These are phyloP conservation scores for Moesziomyces sp. DNA, from an alignment of 1,284 basidiomycete genomes.

Conservation along the genomic window DNA sequence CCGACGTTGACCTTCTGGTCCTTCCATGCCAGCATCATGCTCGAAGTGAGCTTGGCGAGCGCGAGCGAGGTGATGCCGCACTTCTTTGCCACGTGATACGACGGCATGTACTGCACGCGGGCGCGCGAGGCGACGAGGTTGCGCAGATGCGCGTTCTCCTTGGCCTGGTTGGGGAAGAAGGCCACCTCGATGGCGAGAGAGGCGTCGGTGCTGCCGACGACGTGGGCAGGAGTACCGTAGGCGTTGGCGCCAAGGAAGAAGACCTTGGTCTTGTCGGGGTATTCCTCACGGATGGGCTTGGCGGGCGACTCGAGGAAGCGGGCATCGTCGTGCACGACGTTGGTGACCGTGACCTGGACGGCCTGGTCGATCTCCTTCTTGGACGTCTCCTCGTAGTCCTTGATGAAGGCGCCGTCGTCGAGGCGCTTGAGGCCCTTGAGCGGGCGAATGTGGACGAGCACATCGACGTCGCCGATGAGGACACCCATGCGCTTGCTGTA, in stretches of 20 bases:
- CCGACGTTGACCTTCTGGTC: slow-evolving; percentile 86
- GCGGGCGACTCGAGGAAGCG: slow-evolving; percentile 74
- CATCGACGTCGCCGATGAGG: slow-evolving; percentile 78
- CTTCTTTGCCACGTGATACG: slow-evolving; percentile 53
- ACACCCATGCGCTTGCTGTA: slow-evolving; percentile 93
- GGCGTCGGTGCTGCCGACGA: slow-evolving; percentile 75
- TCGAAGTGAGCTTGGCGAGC: slow-evolving; percentile 89
- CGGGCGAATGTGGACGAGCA: slow-evolving; percentile 64
- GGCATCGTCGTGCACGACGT: slow-evolving; percentile 57
- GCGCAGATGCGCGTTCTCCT: slow-evolving; percentile 56
- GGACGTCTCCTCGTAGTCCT: slow-evolving; percentile 83
- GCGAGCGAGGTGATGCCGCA: slow-evolving; percentile 56
- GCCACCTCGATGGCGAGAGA: slow-evolving; percentile 59
- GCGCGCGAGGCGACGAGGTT: slow-evolving; percentile 53
- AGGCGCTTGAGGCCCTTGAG: slow-evolving; percentile 82
- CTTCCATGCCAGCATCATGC: slow-evolving; percentile 85
- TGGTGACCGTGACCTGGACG: slow-evolving; percentile 69
- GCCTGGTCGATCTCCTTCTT: slow-evolving; percentile 87
- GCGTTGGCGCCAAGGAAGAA: slow-evolving; percentile 94
- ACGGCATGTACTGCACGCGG: slow-evolving; percentile 49
- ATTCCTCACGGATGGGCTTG: slow-evolving; percentile 85
- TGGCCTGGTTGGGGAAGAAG: slow-evolving; percentile 58
- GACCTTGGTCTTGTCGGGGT: slow-evolving; percentile 86
- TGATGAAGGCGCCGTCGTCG: slow-evolving; percentile 88
- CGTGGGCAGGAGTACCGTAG: slow-evolving; percentile 93